phyloP scores from a whole-genome alignment of 2,329 filamentous ascomycete genomes.

The Lecanicillium sp. region DNA sequence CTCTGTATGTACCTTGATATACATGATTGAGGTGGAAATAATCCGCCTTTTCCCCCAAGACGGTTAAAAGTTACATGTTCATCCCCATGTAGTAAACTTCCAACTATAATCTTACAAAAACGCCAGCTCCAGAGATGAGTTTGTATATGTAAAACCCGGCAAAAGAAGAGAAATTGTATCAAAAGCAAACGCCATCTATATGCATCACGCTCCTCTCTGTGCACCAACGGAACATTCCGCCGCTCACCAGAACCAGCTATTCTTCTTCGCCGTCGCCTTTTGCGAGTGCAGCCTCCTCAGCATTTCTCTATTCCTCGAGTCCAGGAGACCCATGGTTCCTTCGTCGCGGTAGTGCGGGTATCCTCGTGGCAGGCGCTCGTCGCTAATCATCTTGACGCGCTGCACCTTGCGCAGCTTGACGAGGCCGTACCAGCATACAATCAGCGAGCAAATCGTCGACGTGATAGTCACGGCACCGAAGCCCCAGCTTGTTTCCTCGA shows the following conservation, averaged over 20 bases:
- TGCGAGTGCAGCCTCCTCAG: slow-evolving; percentile 42
- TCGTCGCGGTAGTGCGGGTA: slow-evolving; percentile 39
- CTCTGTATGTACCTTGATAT: no score
- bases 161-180: neutral
- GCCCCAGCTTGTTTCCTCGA: slow-evolving; percentile 85
- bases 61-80: neutral
- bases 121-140: slow-evolving; percentile 5
- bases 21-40: no score
- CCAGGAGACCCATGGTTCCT: slow-evolving; percentile 40
- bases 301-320: slow-evolving; percentile 46
- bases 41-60: no score
- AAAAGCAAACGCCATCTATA: slow-evolving; percentile 7
- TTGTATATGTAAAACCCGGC: neutral
- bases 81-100: neutral
- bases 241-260: slow-evolving; percentile 19
- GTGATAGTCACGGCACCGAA: slow-evolving; percentile 67
- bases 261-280: slow-evolving; percentile 30
- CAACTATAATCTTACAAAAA: neutral
- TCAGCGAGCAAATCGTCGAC: slow-evolving; percentile 62
- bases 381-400: slow-evolving; percentile 71
- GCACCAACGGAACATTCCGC: neutral
- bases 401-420: slow-evolving; percentile 78
- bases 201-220: neutral
- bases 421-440: slow-evolving; percentile 79
- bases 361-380: slow-evolving; percentile 29